These are phyloP conservation scores for Coleophoma cylindrospora DNA, from an alignment of 2,329 filamentous ascomycete species.

Conservation along the genomic window DNA sequence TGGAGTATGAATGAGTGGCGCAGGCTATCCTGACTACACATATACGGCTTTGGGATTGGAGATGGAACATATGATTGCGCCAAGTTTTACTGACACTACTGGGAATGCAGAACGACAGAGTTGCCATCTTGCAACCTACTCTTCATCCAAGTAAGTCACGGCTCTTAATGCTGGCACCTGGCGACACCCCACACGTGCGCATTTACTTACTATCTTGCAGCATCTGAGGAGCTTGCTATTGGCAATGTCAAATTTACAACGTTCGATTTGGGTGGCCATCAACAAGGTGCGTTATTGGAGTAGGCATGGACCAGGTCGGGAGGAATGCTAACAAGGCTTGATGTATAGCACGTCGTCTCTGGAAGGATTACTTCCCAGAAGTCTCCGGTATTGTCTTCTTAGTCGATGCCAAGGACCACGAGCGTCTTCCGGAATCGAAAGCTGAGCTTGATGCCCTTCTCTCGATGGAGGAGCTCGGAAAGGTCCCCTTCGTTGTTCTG, in stretches of 20 bases:
- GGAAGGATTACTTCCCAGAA: conserved; percentile 97
- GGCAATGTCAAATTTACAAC: conserved; percentile 93
- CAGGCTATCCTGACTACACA: not conserved
- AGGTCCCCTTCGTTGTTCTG: conserved; percentile 92
- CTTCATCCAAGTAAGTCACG: conserved; percentile 71
- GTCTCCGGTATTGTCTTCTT: conserved; percentile 97
- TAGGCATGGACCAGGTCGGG: too few species aligned
- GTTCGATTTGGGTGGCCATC: conserved; percentile 89
- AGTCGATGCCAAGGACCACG: conserved; percentile 94
- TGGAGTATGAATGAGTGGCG: not conserved
- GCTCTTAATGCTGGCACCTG: not conserved
- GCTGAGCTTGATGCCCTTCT: conserved; percentile 94
- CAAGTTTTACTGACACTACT: conserved; percentile 12
- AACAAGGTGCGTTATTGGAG: conserved; percentile 60
- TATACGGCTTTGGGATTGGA: not conserved
- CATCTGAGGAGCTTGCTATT: conserved; percentile 87
- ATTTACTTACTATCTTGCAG: conserved; percentile 35
- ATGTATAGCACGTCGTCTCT: conserved; percentile 73
- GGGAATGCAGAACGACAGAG: conserved; percentile 71
- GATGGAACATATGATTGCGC: not conserved
- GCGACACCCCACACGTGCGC: conserved; percentile 9
- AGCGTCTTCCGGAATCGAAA: conserved; percentile 91
- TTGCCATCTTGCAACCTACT: conserved; percentile 85
- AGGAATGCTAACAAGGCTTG: conserved; percentile 7
- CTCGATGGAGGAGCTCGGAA: conserved; percentile 92